Evolutionary conservation across 2,329 filamentous ascomycete genomes (phyloP).

Genomic region (Phialocephala sp.): DNA sequence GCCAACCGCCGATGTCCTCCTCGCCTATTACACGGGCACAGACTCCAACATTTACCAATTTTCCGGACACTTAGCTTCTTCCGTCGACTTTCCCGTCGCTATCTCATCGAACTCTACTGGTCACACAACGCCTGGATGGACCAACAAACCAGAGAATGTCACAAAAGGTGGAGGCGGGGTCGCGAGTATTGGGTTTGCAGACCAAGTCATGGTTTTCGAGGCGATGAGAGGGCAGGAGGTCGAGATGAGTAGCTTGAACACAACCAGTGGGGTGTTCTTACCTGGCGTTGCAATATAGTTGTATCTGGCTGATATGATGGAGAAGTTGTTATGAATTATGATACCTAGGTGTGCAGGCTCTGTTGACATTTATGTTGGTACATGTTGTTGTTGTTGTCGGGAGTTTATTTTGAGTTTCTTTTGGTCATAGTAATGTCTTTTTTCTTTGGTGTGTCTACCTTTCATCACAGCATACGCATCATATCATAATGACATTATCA

Average conservation of each 20-base stretch:
- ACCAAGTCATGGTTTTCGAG: conserved; percentile 17
- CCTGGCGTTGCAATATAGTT: background rate
- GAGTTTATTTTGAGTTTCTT: background rate
- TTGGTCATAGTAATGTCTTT: background rate
- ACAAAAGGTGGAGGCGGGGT: conserved; percentile 9
- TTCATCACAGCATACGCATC: no score
- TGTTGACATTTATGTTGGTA: background rate
- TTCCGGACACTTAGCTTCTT: background rate
- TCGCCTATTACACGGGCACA: conserved; percentile 5
- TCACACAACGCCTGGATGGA: conserved; percentile 6
- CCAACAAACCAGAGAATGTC: conserved; percentile 5
- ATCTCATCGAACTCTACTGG: conserved; percentile 11
- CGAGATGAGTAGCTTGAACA: conserved; percentile 7
- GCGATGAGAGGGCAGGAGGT: background rate
- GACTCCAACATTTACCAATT: conserved; percentile 12
- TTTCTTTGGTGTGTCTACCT: no score
- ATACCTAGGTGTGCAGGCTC: background rate
- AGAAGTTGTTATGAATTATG: background rate
- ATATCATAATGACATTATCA: no score
- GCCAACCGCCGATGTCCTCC: conserved; percentile 3
- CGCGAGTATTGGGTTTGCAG: conserved; percentile 10
- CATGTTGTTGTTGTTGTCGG: background rate
- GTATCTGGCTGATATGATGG: background rate
- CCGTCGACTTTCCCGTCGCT: conserved; percentile 5
- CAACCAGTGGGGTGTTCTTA: conserved; percentile 7